Conservation (phyloP, 2,329 filamentous ascomycete genomes). For the Drechslera avenae region DNA sequence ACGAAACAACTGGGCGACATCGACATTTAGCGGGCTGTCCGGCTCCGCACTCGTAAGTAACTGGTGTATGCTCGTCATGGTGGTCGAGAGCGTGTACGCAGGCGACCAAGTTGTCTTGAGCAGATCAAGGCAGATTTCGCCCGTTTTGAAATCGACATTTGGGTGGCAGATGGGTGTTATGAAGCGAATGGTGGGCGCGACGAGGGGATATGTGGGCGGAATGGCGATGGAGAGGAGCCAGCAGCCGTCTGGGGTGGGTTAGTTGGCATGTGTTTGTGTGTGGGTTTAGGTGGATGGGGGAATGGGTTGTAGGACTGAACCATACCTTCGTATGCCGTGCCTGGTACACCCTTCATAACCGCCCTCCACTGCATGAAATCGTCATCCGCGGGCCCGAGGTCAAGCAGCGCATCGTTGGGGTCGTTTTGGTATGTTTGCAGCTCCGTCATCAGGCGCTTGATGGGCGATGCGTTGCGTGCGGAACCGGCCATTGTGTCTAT, state of each 20-base stretch:
- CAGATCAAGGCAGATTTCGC: conserved; percentile 93
- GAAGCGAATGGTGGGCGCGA: conserved; percentile 79
- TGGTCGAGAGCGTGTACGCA: conserved; percentile 78
- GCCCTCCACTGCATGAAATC: conserved; percentile 66
- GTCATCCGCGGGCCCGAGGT: conserved; percentile 62
- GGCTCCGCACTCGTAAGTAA: conserved; percentile 71
- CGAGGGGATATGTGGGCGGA: conserved; percentile 77
- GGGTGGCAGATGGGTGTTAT: conserved; percentile 57
- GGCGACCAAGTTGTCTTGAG: conserved; percentile 80
- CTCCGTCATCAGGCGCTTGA: conserved; percentile 67
- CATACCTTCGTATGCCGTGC: conserved; percentile 65
- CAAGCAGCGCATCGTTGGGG: conserved; percentile 62
- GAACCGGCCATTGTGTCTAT: conserved; percentile 38
- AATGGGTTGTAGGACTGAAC: neutral
- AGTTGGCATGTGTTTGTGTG: neutral
- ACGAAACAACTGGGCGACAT: conserved; percentile 73
- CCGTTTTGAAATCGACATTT: conserved; percentile 61
- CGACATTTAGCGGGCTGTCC: conserved; percentile 79
- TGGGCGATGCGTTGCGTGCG: conserved; percentile 47
- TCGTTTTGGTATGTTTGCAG: conserved; percentile 62
- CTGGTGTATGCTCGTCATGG: conserved; percentile 73
- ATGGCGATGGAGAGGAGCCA: conserved; percentile 83
- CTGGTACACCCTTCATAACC: conserved; percentile 63
- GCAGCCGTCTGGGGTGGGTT: conserved; percentile 62
- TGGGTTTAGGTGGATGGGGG: neutral